Evolutionary conservation across 371 early-diverging fungal species (phyloP), one percentile per base, ranked within the genome.

Genomic region (Apophysomyces trapeziformis): DNA sequence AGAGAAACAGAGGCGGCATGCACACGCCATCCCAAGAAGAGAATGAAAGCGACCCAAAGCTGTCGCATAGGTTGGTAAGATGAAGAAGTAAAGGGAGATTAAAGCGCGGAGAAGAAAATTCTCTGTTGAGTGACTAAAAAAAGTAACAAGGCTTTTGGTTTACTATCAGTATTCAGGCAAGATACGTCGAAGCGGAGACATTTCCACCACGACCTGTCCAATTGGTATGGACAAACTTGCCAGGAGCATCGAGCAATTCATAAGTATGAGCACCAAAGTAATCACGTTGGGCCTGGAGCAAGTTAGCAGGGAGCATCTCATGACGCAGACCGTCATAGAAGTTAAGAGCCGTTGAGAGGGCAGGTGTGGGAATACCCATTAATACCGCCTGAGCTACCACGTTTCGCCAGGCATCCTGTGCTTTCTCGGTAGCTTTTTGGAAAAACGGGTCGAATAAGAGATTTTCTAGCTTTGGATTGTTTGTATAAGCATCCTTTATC

Each of bases 261-360:
- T 94, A 97, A 54, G 96, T 97, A 89, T 99, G 99, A 35, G 97
- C 98, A 70, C 90, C 99, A 88, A 99, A 99, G 91, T 95, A 98
- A 80, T 99, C 99, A 76, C 99, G 92, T 86, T 97, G 94, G 54
- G 92, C 92, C 86, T 99, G 99, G 56, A 99, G 85, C 75, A 99
- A 80, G 90, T 96, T 98, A 66, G 99, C 99, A 41, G 97, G 95
- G 14, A 96, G 86, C 16, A 87, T 82, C 43, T 87, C 93, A 66
- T 90, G 87, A 71, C 98, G 91, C 84, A 98, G 93, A 60, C 98
- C 99, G 77, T 98, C 99, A 76, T 93, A 98, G 89, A 98, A 99
- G 77, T 90, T 85, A 69, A 99, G 84, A 44, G 98, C 98, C 43
- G 97, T 92, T 60, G 94, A 86, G 35, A 97, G 78, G 61, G 94